Percentiles rank a stretch among this genome's conserved stretches.
These are phyloP conservation scores for Massospora cicadina DNA, from an alignment of 371 early-diverging fungal species.

Conservation along the genomic window DNA sequence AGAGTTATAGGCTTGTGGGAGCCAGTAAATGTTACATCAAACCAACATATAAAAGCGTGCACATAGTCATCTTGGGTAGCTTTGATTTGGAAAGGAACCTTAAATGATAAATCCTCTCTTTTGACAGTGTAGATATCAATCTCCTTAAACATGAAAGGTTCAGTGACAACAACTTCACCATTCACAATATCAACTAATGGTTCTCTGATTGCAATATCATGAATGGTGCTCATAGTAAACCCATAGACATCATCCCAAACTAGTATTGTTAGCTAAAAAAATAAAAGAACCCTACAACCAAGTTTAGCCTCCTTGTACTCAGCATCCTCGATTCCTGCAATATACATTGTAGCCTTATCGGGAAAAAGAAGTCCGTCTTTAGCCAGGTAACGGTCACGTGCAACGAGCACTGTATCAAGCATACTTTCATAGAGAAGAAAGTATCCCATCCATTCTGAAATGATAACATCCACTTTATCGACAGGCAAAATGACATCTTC, in stretches of 20 bases:
- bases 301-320: constrained; percentile 89
- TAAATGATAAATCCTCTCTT: constrained; percentile 70
- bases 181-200: constrained; percentile 86
- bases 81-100: constrained; percentile 52
- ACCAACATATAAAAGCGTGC: constrained; percentile 84
- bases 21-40: constrained; percentile 79
- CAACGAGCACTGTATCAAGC: constrained; percentile 91
- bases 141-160: constrained; percentile 51
- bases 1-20: constrained; percentile 75
- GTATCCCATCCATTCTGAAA: constrained; percentile 99
- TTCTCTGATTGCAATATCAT: constrained; percentile 68
- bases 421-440: constrained; percentile 94
- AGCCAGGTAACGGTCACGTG: constrained; percentile 82
- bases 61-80: constrained; percentile 63
- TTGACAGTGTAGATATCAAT: constrained; percentile 65
- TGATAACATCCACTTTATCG: constrained; percentile 81
- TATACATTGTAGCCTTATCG: constrained; percentile 72
- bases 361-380: constrained; percentile 79
- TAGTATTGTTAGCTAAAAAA: constrained; percentile 18
- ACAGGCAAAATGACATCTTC: constrained; percentile 87
- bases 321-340: constrained; percentile 85
- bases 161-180: constrained; percentile 54
- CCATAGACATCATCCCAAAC: constrained; percentile 88
- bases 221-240: constrained; percentile 80
- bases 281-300: constrained; percentile 31